These are phyloP conservation scores for Xerocomus spinulosus DNA, from an alignment of 768 basidiomycete genomes.

Conservation along the genomic window DNA sequence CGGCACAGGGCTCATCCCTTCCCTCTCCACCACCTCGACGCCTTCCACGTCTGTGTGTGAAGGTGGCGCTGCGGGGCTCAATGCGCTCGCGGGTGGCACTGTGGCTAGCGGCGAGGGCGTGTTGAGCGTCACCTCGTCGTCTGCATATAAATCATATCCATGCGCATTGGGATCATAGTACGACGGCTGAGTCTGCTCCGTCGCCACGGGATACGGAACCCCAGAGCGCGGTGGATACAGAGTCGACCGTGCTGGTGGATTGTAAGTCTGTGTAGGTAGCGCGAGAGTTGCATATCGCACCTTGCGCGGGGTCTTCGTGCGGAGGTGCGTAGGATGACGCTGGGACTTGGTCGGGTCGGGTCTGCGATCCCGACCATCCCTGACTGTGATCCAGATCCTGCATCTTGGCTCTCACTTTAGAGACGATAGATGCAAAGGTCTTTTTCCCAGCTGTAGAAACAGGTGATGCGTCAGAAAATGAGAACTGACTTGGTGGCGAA, in stretches of 20 bases:
- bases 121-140: slow-evolving; percentile 4
- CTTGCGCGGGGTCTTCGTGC: slow-evolving; percentile 3
- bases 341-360: neutral
- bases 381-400: slow-evolving; percentile 66
- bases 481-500: neutral
- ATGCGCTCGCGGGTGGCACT: neutral
- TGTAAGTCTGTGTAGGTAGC: neutral
- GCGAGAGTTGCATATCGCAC: slow-evolving; percentile 2
- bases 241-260: no score
- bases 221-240: slow-evolving; percentile 15
- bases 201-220: neutral
- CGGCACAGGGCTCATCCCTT: neutral
- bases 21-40: neutral
- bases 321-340: neutral
- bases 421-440: slow-evolving; percentile 65
- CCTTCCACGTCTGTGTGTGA: neutral
- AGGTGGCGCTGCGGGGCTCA: neutral
- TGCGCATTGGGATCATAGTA: slow-evolving; percentile 35
- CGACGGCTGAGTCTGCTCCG: slow-evolving; percentile 17
- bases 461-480: neutral
- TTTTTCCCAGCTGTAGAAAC: slow-evolving; percentile 62
- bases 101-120: neutral
- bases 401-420: slow-evolving; percentile 80
- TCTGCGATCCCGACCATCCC: slow-evolving; percentile 16
- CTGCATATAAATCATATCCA: slow-evolving; percentile 26